phyloP scores from a whole-genome alignment of 345 rosid species.

The Syzygium aromaticum region DNA sequence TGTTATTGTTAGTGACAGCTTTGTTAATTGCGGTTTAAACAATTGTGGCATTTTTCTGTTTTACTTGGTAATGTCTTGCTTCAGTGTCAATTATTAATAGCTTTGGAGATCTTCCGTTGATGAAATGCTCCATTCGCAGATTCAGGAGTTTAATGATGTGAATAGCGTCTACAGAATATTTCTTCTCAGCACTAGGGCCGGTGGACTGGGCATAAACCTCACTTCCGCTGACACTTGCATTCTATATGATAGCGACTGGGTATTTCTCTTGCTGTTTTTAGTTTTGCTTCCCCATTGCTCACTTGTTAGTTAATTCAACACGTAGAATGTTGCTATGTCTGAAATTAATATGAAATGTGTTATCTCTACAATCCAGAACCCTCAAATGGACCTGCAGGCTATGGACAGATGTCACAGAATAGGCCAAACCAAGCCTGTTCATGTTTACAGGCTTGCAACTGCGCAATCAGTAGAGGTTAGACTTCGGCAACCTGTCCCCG shows the following conservation, averaged over 20 bases:
- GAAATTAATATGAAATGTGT: not conserved
- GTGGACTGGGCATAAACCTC: slow-evolving; percentile 97
- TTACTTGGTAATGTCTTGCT: not conserved
- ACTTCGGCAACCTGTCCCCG: not conserved
- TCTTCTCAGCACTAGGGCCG: slow-evolving; percentile 94
- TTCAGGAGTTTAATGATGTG: slow-evolving; percentile 67
- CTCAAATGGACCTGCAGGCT: slow-evolving; percentile 98
- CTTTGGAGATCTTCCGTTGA: not conserved
- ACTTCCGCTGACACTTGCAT: slow-evolving; percentile 96
- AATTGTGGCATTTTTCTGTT: not conserved
- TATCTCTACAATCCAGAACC: slow-evolving; percentile 49
- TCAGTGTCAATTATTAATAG: not conserved
- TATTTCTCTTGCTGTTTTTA: slow-evolving; percentile 11
- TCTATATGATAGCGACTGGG: slow-evolving; percentile 98
- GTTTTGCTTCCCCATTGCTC: not conserved
- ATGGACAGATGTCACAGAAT: slow-evolving; percentile 99
- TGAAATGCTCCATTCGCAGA: slow-evolving; percentile 25
- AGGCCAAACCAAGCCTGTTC: slow-evolving; percentile 99
- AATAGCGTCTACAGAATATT: slow-evolving; percentile 59
- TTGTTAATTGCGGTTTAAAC: not conserved
- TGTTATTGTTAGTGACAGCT: not conserved
- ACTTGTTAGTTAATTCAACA: not conserved
- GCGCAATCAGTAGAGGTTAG: slow-evolving; percentile 89
- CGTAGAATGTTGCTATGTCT: not conserved
- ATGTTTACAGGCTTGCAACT: slow-evolving; percentile 90